Percentiles rank a stretch among this genome's conserved stretches.
Conservation (phyloP, 2,329 filamentous ascomycete species). For the Trichothecium sympodiale region DNA sequence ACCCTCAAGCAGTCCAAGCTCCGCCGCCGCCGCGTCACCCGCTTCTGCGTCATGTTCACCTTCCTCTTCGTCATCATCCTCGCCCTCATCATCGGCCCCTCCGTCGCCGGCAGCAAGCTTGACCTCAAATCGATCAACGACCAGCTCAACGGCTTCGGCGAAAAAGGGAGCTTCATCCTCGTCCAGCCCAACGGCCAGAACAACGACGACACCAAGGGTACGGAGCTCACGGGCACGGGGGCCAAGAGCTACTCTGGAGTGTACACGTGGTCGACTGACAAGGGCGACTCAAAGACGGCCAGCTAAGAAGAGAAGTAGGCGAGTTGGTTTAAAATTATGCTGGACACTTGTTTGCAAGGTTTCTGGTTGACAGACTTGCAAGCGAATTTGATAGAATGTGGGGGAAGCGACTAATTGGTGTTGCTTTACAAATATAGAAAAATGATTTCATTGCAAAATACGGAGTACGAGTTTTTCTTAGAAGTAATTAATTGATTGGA, state of each 20-base stretch:
- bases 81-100: slow-evolving; percentile 66
- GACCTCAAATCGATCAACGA: slow-evolving; percentile 3
- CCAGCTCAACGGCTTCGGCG: background rate
- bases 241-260: slow-evolving; percentile 23
- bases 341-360: too few relatives aligned
- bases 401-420: too few relatives aligned
- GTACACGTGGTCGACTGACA: too few relatives aligned
- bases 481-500: too few relatives aligned
- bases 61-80: slow-evolving; percentile 73
- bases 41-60: slow-evolving; percentile 93
- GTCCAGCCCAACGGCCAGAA: slow-evolving; percentile 57
- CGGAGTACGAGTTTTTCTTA: too few relatives aligned
- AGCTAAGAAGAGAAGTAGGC: too few relatives aligned
- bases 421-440: too few relatives aligned
- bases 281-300: too few relatives aligned
- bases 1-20: slow-evolving; percentile 98
- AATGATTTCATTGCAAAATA: too few relatives aligned
- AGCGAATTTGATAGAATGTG: too few relatives aligned
- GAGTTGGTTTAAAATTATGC: too few relatives aligned
- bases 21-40: slow-evolving; percentile 80
- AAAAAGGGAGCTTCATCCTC: slow-evolving; percentile 39
- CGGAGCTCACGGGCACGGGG: slow-evolving; percentile 36
- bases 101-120: slow-evolving; percentile 57
- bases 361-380: too few relatives aligned
- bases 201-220: slow-evolving; percentile 38